Evolutionary conservation across 176 grass and related monocot species (phyloP).

Genomic region (Musa itinerans): DNA sequence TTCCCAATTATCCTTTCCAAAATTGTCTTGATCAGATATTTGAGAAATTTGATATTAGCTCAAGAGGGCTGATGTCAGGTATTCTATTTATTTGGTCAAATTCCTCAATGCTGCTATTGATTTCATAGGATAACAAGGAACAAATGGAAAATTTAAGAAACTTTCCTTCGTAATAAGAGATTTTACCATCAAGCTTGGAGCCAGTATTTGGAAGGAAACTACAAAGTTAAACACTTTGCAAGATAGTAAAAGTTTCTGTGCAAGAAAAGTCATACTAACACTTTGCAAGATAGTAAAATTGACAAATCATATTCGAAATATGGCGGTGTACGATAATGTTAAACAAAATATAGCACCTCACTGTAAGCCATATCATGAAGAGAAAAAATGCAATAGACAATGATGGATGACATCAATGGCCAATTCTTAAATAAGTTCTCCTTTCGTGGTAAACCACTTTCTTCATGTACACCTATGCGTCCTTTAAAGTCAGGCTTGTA

Average conservation of each 20-base stretch:
- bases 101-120: no score
- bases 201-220: neutral
- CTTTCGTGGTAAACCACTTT: conserved; percentile 14
- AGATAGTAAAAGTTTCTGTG: neutral
- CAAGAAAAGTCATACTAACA: neutral
- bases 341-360: conserved; percentile 43
- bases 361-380: conserved; percentile 68
- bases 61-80: neutral
- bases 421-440: conserved; percentile 54
- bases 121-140: no score
- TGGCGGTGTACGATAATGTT: neutral
- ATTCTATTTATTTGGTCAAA: neutral
- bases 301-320: neutral
- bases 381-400: conserved; percentile 52
- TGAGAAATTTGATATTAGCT: neutral
- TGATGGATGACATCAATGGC: conserved; percentile 72
- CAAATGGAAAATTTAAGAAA: neutral
- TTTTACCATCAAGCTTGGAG: neutral
- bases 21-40: no score
- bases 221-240: neutral
- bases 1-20: neutral
- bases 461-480: conserved; percentile 2
- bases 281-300: neutral
- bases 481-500: conserved; percentile 28
- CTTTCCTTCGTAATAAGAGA: neutral